Evolutionary conservation across 257 asterid species (phyloP), one percentile per base, ranked within the genome.

Genomic region (Orobanche coerulescens): DNA sequence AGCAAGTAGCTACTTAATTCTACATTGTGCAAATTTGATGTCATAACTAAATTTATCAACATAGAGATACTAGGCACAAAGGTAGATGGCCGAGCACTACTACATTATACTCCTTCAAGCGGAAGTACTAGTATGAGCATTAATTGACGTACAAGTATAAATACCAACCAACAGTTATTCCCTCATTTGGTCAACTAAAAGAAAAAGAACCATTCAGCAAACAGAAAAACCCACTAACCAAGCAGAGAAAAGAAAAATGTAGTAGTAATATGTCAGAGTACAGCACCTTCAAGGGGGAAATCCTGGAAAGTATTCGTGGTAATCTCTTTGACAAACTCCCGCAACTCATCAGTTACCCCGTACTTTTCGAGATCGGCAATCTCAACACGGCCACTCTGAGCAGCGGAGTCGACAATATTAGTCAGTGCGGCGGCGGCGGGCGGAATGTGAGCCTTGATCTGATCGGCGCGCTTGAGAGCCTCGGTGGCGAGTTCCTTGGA

Each of bases 361-460:
- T 53, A 91, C 77, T 51, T 79, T 40, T 79, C 87, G 58, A 84
- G 86, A 81, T 86, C 94, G 73, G 70, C 76, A 18, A 65, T 76
- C 33, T 66, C 82, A 25, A 54, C 62, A 54, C 40, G 74, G 40
- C 25, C 73, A 49, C 66, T 64, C 55, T 71, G 64, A 2, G 59
- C 36, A 12, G 34, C 36, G n/a, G 53, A 61, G 28, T 90, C 97
- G 52, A 83, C 86, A 47, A 87, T 75, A 69, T 61, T 71, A 11
- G 79, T 75, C 14, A 84, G 63, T 26, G 70, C 81, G 31, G 73
- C 67, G 33, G 83, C 64, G 44, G 85, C 73, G 4, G 95, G 74
- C 25, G 94, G 94, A 63, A 91, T 82, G 73, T 91, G 95, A 68
- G 85, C 86, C 69, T 81, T 83, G 88, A 91, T 80, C 88, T 82